Evolutionary conservation across 2,329 filamentous ascomycete species (phyloP).

Genomic region (Macroventuria anomochaeta): DNA sequence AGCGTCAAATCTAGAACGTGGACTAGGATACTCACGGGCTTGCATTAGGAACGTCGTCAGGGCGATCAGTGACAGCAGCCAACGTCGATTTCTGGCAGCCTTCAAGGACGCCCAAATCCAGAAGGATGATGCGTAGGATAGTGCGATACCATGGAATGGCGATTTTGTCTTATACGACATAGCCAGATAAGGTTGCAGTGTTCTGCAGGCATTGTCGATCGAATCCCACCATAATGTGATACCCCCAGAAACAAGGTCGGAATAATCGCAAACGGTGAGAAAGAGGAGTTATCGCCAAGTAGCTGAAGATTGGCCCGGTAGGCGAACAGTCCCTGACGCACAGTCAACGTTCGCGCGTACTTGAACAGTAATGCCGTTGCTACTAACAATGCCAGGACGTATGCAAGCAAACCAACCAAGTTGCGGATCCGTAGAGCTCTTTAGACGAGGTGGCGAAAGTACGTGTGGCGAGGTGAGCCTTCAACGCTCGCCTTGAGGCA

Average conservation of each 20-base stretch:
- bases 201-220: constrained; percentile 20
- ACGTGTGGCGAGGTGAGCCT: too few species aligned
- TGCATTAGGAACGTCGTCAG: constrained; percentile 20
- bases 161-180: constrained; percentile 15
- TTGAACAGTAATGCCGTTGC: not conserved
- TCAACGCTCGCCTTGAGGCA: not conserved
- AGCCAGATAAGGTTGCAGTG: constrained; percentile 24
- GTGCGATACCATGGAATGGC: constrained; percentile 9
- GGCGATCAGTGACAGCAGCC: constrained; percentile 21
- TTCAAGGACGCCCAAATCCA: constrained; percentile 23
- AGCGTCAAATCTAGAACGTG: too few species aligned
- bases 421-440: too few species aligned
- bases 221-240: constrained; percentile 27
- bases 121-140: constrained; percentile 23
- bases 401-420: not conserved
- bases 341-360: not conserved
- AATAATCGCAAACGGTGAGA: not conserved
- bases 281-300: not conserved
- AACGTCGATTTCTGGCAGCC: constrained; percentile 19
- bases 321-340: not conserved
- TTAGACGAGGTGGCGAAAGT: too few species aligned
- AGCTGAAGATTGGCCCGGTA: not conserved
- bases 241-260: constrained; percentile 18
- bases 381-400: not conserved
- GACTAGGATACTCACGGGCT: constrained; percentile 20